Evolutionary conservation across 306 rosid species (phyloP), one percentile per base, ranked within the genome.

Genomic region (Prunus dulcis): DNA sequence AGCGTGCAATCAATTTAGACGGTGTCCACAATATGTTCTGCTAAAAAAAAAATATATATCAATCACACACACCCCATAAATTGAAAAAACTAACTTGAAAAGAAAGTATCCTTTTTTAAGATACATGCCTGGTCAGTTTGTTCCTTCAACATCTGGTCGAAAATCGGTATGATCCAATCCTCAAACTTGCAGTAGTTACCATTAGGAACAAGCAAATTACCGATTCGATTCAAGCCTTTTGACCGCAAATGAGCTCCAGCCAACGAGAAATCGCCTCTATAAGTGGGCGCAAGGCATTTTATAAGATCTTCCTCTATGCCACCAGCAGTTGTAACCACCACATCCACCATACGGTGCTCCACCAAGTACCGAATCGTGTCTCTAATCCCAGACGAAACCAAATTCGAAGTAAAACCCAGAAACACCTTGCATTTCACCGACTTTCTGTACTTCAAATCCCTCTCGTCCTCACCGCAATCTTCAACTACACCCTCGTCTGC

Each of bases 231-330:
- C 84, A 95, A 74, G 71, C 99, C 99, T 76, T 89, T 91, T 1
- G 97, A 92, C 60, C 96, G 92, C 65, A 95, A 87, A 67, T 76
- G 6, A 17, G 92, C 88, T 55, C 99, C 99, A 5, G 87, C 86
- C 10, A 95, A 82, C 65, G 91, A 79, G 76, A 95, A 95, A 45
- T 89, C 92, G 11, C 97, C 99, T 81, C 75, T 92, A 67, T 77
- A 95, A 3, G 99, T 95, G 20, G 97, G 97, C 12, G 97, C 97
- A 81, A 95, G 96, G 78, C 97, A 95, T 76, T 95, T 95, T 22
- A 95, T 88, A 64, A 95, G 88, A 84, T 95, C 99, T 82, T 95
- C 97, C 81, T 92, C 99, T 7, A 95, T 84, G 56, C 99, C 97
- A 74, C 97, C 99, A 25, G 97, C 80, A 43, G 99, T 92, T 30